Percentiles rank a stretch among this genome's conserved stretches.
Evolutionary conservation across 2,329 filamentous ascomycete species (phyloP).

Genomic region (Ceratocystis alfenasii): DNA sequence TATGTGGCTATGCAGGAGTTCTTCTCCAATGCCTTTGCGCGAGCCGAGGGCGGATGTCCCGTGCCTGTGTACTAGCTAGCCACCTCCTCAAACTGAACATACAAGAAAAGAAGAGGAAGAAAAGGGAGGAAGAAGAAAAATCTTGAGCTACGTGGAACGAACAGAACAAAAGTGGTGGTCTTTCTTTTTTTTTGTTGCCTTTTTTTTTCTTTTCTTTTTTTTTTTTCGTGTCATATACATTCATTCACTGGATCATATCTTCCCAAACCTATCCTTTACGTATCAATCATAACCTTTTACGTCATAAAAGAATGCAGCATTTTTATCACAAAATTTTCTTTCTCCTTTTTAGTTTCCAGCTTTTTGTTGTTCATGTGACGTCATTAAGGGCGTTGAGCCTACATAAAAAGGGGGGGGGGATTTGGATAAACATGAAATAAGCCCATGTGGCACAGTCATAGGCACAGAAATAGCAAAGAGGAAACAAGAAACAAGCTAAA

Average conservation of each 20-base stretch:
- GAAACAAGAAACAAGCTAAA: too few relatives aligned
- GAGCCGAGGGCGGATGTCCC: constrained; percentile 50
- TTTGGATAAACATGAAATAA: too few relatives aligned
- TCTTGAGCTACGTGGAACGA: not conserved
- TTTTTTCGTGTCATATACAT: constrained; percentile 5
- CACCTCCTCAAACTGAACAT: not conserved
- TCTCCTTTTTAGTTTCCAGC: too few relatives aligned
- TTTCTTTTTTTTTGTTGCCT: not conserved
- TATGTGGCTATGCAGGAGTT: constrained; percentile 94
- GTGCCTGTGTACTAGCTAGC: constrained; percentile 34
- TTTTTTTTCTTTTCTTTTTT: not conserved
- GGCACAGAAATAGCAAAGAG: too few relatives aligned
- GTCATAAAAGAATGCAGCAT: not conserved
- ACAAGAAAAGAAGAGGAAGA: not conserved
- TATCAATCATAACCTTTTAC: not conserved
- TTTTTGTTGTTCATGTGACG: not conserved
- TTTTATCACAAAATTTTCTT: not conserved
- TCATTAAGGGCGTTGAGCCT: too few relatives aligned
- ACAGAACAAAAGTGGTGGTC: constrained; percentile 7
- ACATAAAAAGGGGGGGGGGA: too few relatives aligned
- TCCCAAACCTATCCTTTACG: not conserved
- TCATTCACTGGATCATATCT: not conserved
- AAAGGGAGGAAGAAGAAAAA: constrained; percentile 9
- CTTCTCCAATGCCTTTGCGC: constrained; percentile 64
- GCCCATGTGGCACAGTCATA: too few relatives aligned